A percentile compares a stretch with the other conserved stretches of the same genome.
Evolutionary conservation across 192 early-diverging fungal genomes (phyloP).

Genomic region (Globomyces pollinis-pini): DNA sequence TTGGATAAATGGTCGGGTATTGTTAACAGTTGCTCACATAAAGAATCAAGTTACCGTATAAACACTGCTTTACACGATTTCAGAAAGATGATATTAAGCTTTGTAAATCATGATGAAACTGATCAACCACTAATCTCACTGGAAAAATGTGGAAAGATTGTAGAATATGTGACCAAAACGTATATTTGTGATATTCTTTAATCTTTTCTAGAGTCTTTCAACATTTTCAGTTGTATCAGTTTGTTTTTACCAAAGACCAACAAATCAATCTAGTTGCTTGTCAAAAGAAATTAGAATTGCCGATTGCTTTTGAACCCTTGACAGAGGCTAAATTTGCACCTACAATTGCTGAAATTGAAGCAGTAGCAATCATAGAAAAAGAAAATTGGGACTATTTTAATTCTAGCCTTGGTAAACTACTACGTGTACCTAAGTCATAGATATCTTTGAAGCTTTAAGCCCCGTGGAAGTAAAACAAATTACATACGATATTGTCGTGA

Average conservation of each 20-base stretch:
- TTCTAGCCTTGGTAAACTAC: background rate
- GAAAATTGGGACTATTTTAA: conserved; percentile 1
- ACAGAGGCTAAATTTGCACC: background rate
- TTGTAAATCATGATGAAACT: background rate
- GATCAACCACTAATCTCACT: too few species aligned
- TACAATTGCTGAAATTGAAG: background rate
- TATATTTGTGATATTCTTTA: background rate
- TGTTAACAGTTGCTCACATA: background rate
- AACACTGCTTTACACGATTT: background rate
- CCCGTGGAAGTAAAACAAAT: conserved; percentile 7
- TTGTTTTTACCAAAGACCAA: background rate
- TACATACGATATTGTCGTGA: background rate
- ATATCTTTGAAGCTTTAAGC: conserved; percentile 2
- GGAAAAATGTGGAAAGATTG: background rate
- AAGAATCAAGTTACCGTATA: background rate
- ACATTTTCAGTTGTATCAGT: background rate
- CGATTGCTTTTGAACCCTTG: background rate
- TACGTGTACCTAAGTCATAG: background rate
- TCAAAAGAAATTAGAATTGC: background rate
- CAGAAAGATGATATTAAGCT: too few species aligned
- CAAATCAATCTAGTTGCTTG: background rate
- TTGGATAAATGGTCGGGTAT: conserved; percentile 6
- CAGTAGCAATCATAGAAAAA: background rate
- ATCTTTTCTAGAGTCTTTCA: background rate
- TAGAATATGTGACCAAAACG: conserved; percentile 4